Evolutionary conservation across 2,329 filamentous ascomycete genomes (phyloP), one percentile per base, ranked within the genome.

Genomic region (Diatrype stigma): DNA sequence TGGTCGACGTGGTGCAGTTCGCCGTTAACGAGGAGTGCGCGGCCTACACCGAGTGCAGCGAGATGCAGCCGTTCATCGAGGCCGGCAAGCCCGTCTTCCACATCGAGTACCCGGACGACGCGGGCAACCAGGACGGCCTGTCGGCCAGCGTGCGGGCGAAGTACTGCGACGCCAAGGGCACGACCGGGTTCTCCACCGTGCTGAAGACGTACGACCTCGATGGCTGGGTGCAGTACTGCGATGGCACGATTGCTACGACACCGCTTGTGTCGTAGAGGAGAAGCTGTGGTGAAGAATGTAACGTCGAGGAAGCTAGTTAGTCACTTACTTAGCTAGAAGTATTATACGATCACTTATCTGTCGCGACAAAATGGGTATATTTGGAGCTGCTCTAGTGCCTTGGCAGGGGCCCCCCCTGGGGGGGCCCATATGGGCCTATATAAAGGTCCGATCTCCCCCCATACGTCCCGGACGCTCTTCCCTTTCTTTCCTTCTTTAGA

Each of bases 21-120:
- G 78, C 75, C 6, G 84, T 90, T 58, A 87, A 88, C 66, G 86
- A 89, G 71, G 78, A 88, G 68, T 89, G 86, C 63, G 74, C 77
- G 16, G 59, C 84, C 63, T 81, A 80, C 58, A 52, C 69, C 4
- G 84, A 89, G 63, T 88, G 85, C 62, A 68, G 70, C 34, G 75
- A 68, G 2, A 88, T 82, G 63, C 66, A 70, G 2, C 66, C 75
- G 3, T 88, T 88, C 60, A 76, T 85, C 50, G 60, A 75, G 10
- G 77, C 76, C 6, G 73, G 74, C 30, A 88, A 89, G 66, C 85
- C 86, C 2, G 85, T 89, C 30, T 88, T 89, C 64, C 81, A 88
- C 63, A 86, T 89, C 55, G 86, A 89, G 69, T 89, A 89, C 60
- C 83, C 83, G 2, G 71, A 77, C 42, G 75, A 72, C 8, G 76